A percentile compares a stretch with the other conserved stretches of the same genome.
phyloP scores from a whole-genome alignment of 2,329 filamentous ascomycete species.

The Fusarium tupiense region DNA sequence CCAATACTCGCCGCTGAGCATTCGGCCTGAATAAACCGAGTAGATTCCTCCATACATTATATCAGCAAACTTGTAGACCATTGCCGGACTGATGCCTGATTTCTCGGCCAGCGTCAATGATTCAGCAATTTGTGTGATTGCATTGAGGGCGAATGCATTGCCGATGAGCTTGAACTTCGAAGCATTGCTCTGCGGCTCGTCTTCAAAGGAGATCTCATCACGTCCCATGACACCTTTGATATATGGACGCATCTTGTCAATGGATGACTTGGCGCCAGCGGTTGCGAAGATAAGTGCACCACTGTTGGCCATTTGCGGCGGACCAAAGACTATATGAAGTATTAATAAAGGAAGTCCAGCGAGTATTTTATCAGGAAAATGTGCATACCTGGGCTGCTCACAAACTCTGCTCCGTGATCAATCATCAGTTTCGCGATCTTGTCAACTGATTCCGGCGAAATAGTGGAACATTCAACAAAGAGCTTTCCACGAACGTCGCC shows the following conservation, averaged over 20 bases:
- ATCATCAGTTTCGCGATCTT: background rate
- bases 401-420: background rate
- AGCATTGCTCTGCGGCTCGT: fast-evolving
- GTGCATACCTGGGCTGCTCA: background rate
- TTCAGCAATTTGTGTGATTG: background rate
- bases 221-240: background rate
- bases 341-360: fast-evolving
- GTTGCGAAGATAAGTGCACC: background rate
- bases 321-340: background rate
- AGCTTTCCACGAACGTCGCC: background rate
- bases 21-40: background rate
- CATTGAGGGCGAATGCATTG: background rate
- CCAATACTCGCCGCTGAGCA: background rate
- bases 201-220: background rate
- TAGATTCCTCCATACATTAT: background rate
- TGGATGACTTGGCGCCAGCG: background rate
- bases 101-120: background rate
- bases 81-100: background rate
- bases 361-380: too few species aligned
- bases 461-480: background rate
- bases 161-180: background rate
- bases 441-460: background rate
- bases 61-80: background rate
- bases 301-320: background rate
- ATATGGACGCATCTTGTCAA: background rate